Base-by-base conservation (phyloP, 2,329 filamentous ascomycete species). In the Zymoseptoria tritici region DNA sequence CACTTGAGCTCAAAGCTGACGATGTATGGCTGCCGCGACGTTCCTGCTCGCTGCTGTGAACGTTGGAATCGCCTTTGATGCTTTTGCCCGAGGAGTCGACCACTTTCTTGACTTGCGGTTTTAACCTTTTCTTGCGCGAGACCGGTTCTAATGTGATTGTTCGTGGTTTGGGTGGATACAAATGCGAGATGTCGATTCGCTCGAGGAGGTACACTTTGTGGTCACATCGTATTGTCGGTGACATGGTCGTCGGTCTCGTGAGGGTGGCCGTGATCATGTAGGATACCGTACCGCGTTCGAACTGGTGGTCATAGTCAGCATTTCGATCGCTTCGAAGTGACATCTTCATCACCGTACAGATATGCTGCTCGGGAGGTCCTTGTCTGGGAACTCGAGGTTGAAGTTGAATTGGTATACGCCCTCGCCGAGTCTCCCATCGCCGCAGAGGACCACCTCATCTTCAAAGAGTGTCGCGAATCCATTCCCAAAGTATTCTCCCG, bases 211-310 rank as follows among this genome's bases (percentile, higher is more conserved):
- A 85, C 21, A 99, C 81, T 69, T 91, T 92, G 62, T 86, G 83
- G 66, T 96, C 91, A 75, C 89, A 94, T 42, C 85, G 88, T 9
- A 87, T 82, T 2, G 87, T 91, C 1, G 93, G 87, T 13, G 87
- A 83, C 62, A 97, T 95, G 5, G 91, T 86, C 0, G 89, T 94
- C 20, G 94, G 93, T 59, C 91, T 85, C 20, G 93, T 97, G 59
- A 97, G 75, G 8, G 91, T 97, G 31, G 93, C 88, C 5, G 90
- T 93, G 68, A 97, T 83, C 78, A 93, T 85, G 76, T 97, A 99
- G 20, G 89, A 88, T 68, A 99, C 90, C 1, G 90, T 92, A 42
- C 94, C 94, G 71, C 93, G 86, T 76, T 97, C 94, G 74, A 99
- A 99, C 91, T 97, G 56, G n/a, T 22, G 26, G 29, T 36, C 31